Evolutionary conservation across 2,329 filamentous ascomycete species (phyloP).

Genomic region (Colletotrichum theobromicola): DNA sequence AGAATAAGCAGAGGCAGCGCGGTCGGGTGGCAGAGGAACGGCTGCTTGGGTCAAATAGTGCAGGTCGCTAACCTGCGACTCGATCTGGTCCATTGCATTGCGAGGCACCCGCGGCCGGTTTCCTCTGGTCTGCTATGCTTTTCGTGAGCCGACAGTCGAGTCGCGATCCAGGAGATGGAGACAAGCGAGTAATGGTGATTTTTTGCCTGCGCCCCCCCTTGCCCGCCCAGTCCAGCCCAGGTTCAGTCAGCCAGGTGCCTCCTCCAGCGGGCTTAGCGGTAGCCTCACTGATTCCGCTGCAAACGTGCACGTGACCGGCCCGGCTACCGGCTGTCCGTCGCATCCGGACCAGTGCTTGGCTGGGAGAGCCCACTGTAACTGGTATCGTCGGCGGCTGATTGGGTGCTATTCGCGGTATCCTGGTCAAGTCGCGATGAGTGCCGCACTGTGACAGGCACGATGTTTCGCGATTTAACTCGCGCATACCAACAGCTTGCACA

Average conservation of each 20-base stretch:
- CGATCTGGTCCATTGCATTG: slow-evolving; percentile 56
- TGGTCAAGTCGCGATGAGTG: not conserved
- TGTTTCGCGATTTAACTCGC: not conserved
- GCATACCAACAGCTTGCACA: not conserved
- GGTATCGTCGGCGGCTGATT: not conserved
- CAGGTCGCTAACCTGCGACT: slow-evolving; percentile 59
- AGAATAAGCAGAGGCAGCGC: slow-evolving; percentile 24
- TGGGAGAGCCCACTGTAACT: not conserved
- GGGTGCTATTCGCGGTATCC: not conserved
- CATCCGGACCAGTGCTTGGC: not conserved
- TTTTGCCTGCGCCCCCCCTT: not conserved
- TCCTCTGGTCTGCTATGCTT: not conserved
- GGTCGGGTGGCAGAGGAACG: slow-evolving; percentile 29
- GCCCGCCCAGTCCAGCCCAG: not conserved
- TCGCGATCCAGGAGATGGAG: not conserved
- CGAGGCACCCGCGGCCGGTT: slow-evolving; percentile 4
- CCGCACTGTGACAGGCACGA: not conserved
- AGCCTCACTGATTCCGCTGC: not conserved
- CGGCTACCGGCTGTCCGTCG: not conserved
- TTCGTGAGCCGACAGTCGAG: not conserved
- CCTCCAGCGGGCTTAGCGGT: not conserved
- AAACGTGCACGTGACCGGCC: slow-evolving; percentile 23
- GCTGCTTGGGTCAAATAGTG: slow-evolving; percentile 52
- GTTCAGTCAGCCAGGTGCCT: not conserved
- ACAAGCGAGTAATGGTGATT: slow-evolving; percentile 13